Base-by-base conservation (phyloP, 768 basidiomycete species). In the Serpula lacrymans region DNA sequence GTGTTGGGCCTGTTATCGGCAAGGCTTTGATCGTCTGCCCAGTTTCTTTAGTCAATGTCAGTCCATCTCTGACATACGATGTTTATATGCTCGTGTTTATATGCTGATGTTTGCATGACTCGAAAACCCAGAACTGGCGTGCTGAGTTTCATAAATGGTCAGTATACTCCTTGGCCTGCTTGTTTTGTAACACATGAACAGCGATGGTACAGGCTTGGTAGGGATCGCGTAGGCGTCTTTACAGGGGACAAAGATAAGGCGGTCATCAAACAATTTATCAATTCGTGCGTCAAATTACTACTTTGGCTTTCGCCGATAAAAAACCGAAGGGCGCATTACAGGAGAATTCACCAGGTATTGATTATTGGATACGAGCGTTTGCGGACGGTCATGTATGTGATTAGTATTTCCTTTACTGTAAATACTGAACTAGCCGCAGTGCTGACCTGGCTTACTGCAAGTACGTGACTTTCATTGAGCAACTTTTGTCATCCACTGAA, bases 101-200 rank as follows among this genome's bases (percentile, higher is more conserved):
- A 26, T n/a, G n/a, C 32, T 21, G 10, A 18, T 34, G 12, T 34
- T 30, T 21, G 14, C 27, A 33, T 30, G 27, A 6, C 6, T 20
- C 23, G 16, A 24, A 5, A 21, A 23, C 23, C 12, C 30, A 95
- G 84, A 98, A 97, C 57, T 99, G 96, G 96, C 85, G 80, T 58
- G 82, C 80, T 29, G 96, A 99, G 60, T 92, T 99, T 56, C 75
- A 84, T 51, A 98, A 98, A 68, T 99, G 96, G 94, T 81, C 67
- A 22, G 83, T 72, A 11, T 60, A 59, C 69, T 69, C 39, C 56
- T 69, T 16, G 68, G 75, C 4, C 65, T 77, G 16, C 58, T 68
- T 33, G 63, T 68, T 13, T 72, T 69, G 45, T 69, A 71, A 53
- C 75, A 71, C 45, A 70, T 71, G 37, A 75, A 71, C 39, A 63